Evolutionary conservation across 2,329 filamentous ascomycete species (phyloP).

Genomic region (Neonectria coccinea): DNA sequence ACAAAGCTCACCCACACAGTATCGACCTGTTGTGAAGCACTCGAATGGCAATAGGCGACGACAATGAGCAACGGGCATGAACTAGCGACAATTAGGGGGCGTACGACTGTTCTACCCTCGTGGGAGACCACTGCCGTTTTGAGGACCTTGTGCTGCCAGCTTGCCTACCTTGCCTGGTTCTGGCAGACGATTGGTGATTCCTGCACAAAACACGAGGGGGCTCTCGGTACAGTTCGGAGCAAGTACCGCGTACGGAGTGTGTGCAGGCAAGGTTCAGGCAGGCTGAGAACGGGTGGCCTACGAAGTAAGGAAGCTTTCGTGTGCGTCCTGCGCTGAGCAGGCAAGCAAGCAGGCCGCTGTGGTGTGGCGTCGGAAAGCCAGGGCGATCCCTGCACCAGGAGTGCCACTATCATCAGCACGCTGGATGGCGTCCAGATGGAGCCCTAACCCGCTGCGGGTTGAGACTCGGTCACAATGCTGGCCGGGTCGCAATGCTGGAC

Average conservation of each 20-base stretch:
- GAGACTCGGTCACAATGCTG: conserved; percentile 16
- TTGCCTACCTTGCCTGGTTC: conserved; percentile 21
- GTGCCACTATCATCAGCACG: conserved; percentile 37
- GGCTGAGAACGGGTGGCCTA: conserved; percentile 33
- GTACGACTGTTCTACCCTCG: neutral
- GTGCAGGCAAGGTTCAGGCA: conserved; percentile 24
- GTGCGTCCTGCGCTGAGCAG: conserved; percentile 37
- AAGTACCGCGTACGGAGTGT: conserved; percentile 39
- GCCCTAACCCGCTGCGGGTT: conserved; percentile 23
- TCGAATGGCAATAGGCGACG: conserved; percentile 5
- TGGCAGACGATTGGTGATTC: conserved; percentile 21
- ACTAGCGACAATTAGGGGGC: neutral
- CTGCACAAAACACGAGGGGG: conserved; percentile 21
- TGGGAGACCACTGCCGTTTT: conserved; percentile 1
- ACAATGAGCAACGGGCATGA: conserved; percentile 3
- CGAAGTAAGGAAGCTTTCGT: conserved; percentile 31
- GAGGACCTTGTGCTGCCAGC: neutral
- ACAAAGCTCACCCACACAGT: conserved; percentile 37
- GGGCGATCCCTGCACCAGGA: conserved; percentile 42
- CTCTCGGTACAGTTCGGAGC: conserved; percentile 29
- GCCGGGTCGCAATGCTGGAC: conserved; percentile 19
- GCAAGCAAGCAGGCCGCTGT: conserved; percentile 35
- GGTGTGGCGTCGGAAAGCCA: conserved; percentile 39
- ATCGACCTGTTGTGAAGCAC: conserved; percentile 29
- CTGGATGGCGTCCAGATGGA: conserved; percentile 19